These are phyloP conservation scores for Pestalotiopsis sp. DNA, from an alignment of 2,329 filamentous ascomycete species.

Conservation along the genomic window DNA sequence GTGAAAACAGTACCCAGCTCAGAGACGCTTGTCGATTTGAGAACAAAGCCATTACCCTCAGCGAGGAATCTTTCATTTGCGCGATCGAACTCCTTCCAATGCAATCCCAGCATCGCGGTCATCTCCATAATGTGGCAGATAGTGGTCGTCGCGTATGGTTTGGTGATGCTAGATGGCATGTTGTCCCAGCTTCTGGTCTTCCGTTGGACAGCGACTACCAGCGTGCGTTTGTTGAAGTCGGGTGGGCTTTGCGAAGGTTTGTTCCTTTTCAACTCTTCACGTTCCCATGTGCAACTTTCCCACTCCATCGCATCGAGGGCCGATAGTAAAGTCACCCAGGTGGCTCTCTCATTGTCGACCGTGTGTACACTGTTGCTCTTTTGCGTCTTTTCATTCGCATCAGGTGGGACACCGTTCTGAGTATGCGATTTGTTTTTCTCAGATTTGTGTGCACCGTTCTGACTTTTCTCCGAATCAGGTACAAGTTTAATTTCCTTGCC, in stretches of 20 bases:
- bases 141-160: not conserved
- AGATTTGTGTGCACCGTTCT: not conserved
- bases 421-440: not conserved
- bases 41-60: not conserved
- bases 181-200: not conserved
- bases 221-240: not conserved
- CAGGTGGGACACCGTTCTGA: not conserved
- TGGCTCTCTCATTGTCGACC: constrained; percentile 1
- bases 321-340: not conserved
- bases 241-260: not conserved
- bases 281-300: not conserved
- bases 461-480: too few species aligned
- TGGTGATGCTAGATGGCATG: not conserved
- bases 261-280: not conserved
- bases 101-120: not conserved
- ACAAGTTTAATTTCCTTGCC: too few species aligned
- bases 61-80: not conserved
- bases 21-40: not conserved
- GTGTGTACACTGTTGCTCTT: not conserved
- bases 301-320: not conserved
- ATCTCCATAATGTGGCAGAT: not conserved
- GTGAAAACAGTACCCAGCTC: not conserved
- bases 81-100: not conserved
- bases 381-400: not conserved
- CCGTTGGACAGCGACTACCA: not conserved